phyloP scores from a whole-genome alignment of 306 rosid species.

The Prunus fruticosa region DNA sequence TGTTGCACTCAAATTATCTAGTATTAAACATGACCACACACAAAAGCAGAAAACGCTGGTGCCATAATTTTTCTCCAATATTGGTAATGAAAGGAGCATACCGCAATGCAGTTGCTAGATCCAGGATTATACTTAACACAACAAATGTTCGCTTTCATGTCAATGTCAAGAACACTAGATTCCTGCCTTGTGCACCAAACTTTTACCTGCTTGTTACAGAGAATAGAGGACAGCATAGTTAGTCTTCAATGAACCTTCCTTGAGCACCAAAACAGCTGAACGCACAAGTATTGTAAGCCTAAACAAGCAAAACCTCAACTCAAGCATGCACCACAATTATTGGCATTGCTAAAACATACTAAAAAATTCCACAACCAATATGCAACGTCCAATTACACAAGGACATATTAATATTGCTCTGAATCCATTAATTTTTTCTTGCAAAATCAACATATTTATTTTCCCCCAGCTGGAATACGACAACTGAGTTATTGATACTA shows the following conservation, averaged over 20 bases:
- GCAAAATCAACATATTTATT: neutral
- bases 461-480: neutral
- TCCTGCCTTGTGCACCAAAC: conserved; percentile 96
- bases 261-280: neutral
- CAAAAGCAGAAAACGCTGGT: conserved; percentile 9
- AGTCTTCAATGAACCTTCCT: neutral
- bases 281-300: neutral
- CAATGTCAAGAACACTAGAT: conserved; percentile 84
- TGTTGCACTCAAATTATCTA: conserved; percentile 2
- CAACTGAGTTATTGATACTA: neutral
- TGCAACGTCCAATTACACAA: neutral
- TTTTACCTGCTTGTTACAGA: conserved; percentile 64
- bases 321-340: neutral
- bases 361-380: neutral
- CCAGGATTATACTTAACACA: conserved; percentile 98
- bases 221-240: conserved; percentile 11
- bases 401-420: neutral
- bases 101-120: conserved; percentile 84
- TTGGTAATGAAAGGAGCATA: conserved; percentile 38
- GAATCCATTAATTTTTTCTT: neutral
- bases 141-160: conserved; percentile 99
- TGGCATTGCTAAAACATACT: neutral
- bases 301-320: neutral
- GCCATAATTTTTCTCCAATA: conserved; percentile 17
- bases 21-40: conserved; percentile 4